A percentile compares a stretch with the other conserved stretches of the same genome.
phyloP scores from a whole-genome alignment of 495 filamentous ascomycete species.

The Cetradonia linearis region DNA sequence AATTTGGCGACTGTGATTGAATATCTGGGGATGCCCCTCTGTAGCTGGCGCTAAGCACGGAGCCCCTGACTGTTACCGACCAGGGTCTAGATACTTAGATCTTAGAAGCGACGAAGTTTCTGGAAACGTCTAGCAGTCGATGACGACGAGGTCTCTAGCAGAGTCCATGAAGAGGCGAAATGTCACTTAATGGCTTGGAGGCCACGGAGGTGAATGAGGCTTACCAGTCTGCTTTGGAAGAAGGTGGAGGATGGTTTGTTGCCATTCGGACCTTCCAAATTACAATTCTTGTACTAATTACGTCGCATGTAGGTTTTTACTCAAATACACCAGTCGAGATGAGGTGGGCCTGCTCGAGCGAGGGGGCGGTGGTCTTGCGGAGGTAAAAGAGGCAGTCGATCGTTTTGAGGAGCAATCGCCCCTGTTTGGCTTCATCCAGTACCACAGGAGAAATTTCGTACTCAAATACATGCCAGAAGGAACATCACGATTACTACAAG shows the following conservation, averaged over 20 bases:
- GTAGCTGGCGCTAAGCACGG: not conserved
- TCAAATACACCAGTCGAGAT: conserved; percentile 85
- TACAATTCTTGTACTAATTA: conserved; percentile 5
- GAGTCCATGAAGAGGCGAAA: conserved; percentile 34
- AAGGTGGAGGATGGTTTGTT: conserved; percentile 90
- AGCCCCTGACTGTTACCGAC: conserved; percentile 5
- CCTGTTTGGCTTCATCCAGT: conserved; percentile 83
- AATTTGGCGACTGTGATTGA: conserved; percentile 1
- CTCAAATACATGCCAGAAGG: conserved; percentile 88
- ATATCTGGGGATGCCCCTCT: not conserved
- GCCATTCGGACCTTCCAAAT: not conserved
- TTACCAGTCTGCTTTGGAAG: conserved; percentile 65
- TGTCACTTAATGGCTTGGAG: conserved; percentile 98
- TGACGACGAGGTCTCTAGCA: conserved; percentile 10
- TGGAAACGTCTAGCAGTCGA: not conserved
- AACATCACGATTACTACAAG: conserved; percentile 81
- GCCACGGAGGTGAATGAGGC: conserved; percentile 69
- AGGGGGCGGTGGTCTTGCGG: conserved; percentile 75
- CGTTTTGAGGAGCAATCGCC: conserved; percentile 75
- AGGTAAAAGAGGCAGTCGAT: conserved; percentile 67
- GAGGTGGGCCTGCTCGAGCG: conserved; percentile 68
- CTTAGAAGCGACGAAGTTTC: conserved; percentile 13
- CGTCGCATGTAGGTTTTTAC: conserved; percentile 62
- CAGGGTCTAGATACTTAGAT: conserved; percentile 4
- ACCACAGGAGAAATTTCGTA: conserved; percentile 80